These are phyloP conservation scores for Gnomoniopsis sp. DNA, from an alignment of 2,329 filamentous ascomycete genomes.

Conservation along the genomic window DNA sequence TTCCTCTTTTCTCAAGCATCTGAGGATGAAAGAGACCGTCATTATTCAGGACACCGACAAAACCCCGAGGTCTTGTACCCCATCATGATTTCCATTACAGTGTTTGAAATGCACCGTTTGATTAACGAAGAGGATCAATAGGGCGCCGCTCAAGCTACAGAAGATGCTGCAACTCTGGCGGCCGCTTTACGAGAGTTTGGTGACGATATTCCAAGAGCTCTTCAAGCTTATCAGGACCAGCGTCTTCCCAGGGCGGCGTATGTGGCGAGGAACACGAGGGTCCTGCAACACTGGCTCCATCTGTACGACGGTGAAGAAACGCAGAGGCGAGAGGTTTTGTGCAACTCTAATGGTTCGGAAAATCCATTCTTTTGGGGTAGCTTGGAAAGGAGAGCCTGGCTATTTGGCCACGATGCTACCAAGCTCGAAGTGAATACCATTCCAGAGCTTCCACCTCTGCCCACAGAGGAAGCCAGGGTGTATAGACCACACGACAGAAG, in stretches of 20 bases:
- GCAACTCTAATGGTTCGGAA: constrained; percentile 15
- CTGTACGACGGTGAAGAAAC: constrained; percentile 23
- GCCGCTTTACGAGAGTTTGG: constrained; percentile 18
- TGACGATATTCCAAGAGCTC: constrained; percentile 1
- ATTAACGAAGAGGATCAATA: no score
- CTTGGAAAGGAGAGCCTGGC: constrained; percentile 32
- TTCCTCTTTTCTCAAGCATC: no score
- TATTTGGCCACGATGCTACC: constrained; percentile 24
- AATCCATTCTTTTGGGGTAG: constrained; percentile 25
- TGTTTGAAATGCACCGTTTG: no score
- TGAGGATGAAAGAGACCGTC: no score
- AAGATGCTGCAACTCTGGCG: constrained; percentile 36
- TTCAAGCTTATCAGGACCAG: constrained; percentile 17
- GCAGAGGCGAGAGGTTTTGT: constrained; percentile 17
- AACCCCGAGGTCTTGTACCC: no score
- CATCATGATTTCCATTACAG: no score
- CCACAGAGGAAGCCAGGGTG: background rate
- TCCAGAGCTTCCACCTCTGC: background rate
- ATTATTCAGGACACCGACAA: no score
- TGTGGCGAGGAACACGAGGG: constrained; percentile 21
- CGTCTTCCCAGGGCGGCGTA: constrained; percentile 20
- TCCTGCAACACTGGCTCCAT: constrained; percentile 24
- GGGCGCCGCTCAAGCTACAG: constrained; percentile 41
- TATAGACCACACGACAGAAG: background rate
- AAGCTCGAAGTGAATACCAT: background rate